Base-by-base conservation (phyloP, 169 alveolate genomes). In the Plasmodium coatneyi region DNA sequence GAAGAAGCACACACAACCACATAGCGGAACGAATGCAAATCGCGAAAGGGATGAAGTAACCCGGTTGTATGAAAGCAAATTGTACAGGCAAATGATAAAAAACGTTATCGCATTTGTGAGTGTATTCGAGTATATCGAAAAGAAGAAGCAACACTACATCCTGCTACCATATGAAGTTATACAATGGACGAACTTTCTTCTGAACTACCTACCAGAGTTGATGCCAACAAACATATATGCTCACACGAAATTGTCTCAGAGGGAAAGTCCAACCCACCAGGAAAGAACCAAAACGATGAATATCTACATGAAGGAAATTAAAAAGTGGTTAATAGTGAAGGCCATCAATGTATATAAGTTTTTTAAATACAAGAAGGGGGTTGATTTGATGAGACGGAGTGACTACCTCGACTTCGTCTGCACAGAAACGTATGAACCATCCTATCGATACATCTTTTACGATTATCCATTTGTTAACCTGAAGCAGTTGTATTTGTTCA, bases 401-500 rank as follows among this genome's bases (percentile, higher is more conserved):
- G 93, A 86, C 52, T 86, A 86, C 28, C 43, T 49, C 41, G 19
- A 86, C 36, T 86, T 74, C 19, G 49, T 86, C 22, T n/a, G 32
- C 12, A 16, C 39, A 22, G 19, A 86, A 25, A 52, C 28, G 7
- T 86, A 86, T 76, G 81, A 86, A 12, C n/a, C 71, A 86, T 74
- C 84, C 2, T 78, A 28, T 19, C 52, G 93, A 32, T 86, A 74
- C 70, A 54, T 86, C 12, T 36, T 86, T 10, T 78, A 86, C n/a
- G 86, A 86, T 25, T 86, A 86, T 22, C 80, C 94, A 84, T 72
- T 97, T 19, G 80, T 97, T 34, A 95, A 98, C 22, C 87, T 96
- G 52, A 78, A 96, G 46, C 98, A 98, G 94, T 76, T 99, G 36
- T 92, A 97, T 66, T 95, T 95, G 72, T 98, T 98, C 92, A 94